These are phyloP conservation scores for Chenopodium formosanum DNA, from an alignment of 148 eudicot species.

Conservation along the genomic window DNA sequence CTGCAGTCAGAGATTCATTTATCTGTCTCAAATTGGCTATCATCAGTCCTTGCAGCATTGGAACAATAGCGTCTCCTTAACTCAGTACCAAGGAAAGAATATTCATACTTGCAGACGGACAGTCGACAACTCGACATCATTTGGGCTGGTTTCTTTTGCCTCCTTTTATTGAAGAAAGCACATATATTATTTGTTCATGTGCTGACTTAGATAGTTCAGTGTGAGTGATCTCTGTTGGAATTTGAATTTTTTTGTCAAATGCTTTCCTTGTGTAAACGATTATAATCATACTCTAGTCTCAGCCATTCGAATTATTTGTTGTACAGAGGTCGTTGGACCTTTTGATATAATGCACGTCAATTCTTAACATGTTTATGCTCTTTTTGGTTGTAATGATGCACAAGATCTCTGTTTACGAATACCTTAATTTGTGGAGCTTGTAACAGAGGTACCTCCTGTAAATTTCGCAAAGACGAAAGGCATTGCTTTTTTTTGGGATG, in stretches of 20 bases:
- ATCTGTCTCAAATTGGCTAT: conserved; percentile 44
- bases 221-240: conserved; percentile 1
- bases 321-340: conserved; percentile 27
- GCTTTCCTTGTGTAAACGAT: background rate
- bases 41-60: conserved; percentile 24
- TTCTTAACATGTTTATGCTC: background rate
- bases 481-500: background rate
- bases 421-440: background rate
- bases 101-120: background rate
- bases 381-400: conserved; percentile 5
- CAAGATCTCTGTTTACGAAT: background rate
- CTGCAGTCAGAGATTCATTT: conserved; percentile 35
- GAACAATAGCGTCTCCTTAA: conserved; percentile 24
- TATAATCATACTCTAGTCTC: conserved; percentile 1
- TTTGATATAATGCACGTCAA: conserved; percentile 1
- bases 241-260: conserved; percentile 1
- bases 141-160: conserved; percentile 1
- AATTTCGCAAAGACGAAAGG: background rate
- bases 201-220: conserved; percentile 17
- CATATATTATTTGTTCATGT: conserved; percentile 19
- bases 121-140: background rate
- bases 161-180: conserved; percentile 19
- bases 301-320: conserved; percentile 24
- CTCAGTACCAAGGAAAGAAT: background rate
- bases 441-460: background rate